Evolutionary conservation across 257 asterid genomes (phyloP).

Genomic region (Solanum raphanifolium): DNA sequence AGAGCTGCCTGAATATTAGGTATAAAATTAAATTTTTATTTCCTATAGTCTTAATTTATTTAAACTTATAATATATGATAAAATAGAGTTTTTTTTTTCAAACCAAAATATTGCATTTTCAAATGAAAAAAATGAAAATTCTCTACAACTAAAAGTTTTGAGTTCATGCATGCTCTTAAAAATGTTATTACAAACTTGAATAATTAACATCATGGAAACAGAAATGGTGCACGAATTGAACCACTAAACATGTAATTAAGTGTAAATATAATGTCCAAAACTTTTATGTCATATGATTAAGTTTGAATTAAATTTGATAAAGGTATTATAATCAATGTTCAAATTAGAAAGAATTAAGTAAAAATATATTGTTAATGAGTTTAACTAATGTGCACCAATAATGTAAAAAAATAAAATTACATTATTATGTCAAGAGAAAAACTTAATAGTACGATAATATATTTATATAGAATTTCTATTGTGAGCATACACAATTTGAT

Average conservation of each 20-base stretch:
- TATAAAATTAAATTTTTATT: background rate
- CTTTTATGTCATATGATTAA: background rate
- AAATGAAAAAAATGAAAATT: background rate
- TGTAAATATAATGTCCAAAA: background rate
- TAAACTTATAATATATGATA: too few species aligned
- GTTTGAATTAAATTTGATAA: background rate
- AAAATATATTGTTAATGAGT: background rate
- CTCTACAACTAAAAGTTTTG: background rate
- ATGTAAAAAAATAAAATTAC: too few species aligned
- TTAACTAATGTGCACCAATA: background rate
- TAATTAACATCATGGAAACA: background rate
- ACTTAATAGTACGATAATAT: too few species aligned
- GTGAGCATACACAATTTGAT: too few species aligned
- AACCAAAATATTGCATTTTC: background rate
- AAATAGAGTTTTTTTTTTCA: background rate
- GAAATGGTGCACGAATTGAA: background rate
- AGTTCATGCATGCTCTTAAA: background rate
- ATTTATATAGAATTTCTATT: background rate
- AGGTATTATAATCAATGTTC: background rate
- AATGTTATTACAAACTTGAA: background rate
- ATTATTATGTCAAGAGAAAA: background rate
- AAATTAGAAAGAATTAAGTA: background rate
- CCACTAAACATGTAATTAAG: background rate
- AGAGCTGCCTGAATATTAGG: conserved; percentile 47
- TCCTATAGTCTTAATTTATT: too few species aligned